Base-by-base conservation (phyloP, 2,329 filamentous ascomycete species). In the Trichoderma pleuroti region DNA sequence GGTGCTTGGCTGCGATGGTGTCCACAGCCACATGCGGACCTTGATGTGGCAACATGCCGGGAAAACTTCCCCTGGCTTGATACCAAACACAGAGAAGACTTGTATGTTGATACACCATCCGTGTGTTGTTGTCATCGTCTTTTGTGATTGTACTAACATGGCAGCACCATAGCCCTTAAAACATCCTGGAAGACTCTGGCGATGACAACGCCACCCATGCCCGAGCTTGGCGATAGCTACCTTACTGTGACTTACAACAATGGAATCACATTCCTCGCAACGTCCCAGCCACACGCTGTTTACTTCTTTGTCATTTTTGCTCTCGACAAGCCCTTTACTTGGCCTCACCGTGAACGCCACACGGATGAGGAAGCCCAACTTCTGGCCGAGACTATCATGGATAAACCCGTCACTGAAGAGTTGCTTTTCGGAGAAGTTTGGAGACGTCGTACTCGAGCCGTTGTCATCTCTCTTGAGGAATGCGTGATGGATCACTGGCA, bases 1-100 rank as follows among this genome's bases (percentile, higher is more conserved):
- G 14, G 72, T 84, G 6, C 75, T 26, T 42, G 83, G 83, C 18
- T 79, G 80, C 9, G 82, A 84, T 73, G 83, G 83, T 5, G 80
- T 42, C 83, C 78, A 82, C 60, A 83, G 81, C 72, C 74, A 73
- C 12, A 71, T 74, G 7, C 56, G 74, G 18, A 52, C 62, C 1
- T 46, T 72, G n/a, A 78, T 78, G 73, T 78, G 74, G 74, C 49
- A 76, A 12, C 72, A 75, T 34, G 72, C 74, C 18, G 71, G 72
- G 59, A 60, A 70, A 57, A 42, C 24, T 1, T 54, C 39, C 0
- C 72, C 72, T 2, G 74, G 72, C 1, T 18, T 71, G 14, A 74
- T 74, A 11, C 73, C 68, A 4, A 71, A 67, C 3, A 64, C 73
- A 21, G 74, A 76, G 57, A 75, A 74, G 68, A 72, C 46, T 21